phyloP scores from a whole-genome alignment of 2,329 filamentous ascomycete species.

The Cytospora paraplurivora region DNA sequence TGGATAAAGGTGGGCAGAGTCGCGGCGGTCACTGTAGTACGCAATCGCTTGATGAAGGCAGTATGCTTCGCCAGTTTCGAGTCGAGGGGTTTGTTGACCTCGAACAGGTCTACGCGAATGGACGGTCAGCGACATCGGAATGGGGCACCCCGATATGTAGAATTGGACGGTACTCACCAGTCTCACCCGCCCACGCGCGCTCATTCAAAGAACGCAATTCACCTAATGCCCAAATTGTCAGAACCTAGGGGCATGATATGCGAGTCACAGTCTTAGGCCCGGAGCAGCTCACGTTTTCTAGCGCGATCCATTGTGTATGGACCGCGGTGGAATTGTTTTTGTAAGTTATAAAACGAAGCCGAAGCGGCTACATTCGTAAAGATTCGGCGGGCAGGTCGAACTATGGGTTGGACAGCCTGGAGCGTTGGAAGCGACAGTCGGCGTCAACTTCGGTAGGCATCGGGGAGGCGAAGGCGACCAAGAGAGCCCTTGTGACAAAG shows the following conservation, averaged over 20 bases:
- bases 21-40: slow-evolving; percentile 81
- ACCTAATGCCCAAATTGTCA: slow-evolving; percentile 55
- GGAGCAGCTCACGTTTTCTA: slow-evolving; percentile 57
- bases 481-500: slow-evolving; percentile 29
- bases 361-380: slow-evolving; percentile 50
- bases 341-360: slow-evolving; percentile 33
- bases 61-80: slow-evolving; percentile 98
- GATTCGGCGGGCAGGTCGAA: slow-evolving; percentile 36
- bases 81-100: slow-evolving; percentile 78
- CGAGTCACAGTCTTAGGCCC: neutral
- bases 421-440: slow-evolving; percentile 45
- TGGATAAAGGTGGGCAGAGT: slow-evolving; percentile 82
- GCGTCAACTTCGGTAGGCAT: slow-evolving; percentile 49
- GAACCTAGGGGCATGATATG: slow-evolving; percentile 13
- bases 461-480: slow-evolving; percentile 37
- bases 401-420: slow-evolving; percentile 48
- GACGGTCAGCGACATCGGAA: slow-evolving; percentile 22
- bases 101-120: slow-evolving; percentile 66
- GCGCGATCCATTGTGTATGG: slow-evolving; percentile 63
- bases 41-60: slow-evolving; percentile 93
- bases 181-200: slow-evolving; percentile 85
- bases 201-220: slow-evolving; percentile 88
- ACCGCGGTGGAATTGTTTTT: slow-evolving; percentile 36
- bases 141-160: slow-evolving; percentile 17
- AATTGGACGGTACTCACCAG: slow-evolving; percentile 57